Base-by-base conservation (phyloP, 176 grass and related monocot species). In the Triticum dicoccoides region DNA sequence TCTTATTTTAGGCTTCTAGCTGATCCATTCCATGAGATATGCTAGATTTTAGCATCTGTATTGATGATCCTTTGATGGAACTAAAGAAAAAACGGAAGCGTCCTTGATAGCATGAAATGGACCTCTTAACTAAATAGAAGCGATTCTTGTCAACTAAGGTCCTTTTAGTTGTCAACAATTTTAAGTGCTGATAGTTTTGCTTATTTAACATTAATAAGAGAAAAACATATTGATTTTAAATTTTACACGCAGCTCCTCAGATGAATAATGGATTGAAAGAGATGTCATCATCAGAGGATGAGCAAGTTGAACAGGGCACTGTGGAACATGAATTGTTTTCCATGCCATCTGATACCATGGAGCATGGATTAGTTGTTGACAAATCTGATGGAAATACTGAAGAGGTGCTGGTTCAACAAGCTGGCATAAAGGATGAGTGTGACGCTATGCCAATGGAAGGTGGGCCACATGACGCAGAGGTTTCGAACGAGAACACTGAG, bases 201-300 rank as follows among this genome's bases (percentile, higher is more conserved):
- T 21, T 70, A 9, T 85, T 91, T 80, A 54, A 71, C 41, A 4
- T 38, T 69, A 80, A 42, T 90, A 41, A 72, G 59, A 72, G 59
- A 25, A 72, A 78, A 82, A 27, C 47, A 34, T 84, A 51, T 56
- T 83, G 69, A 88, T 76, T 78, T 82, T 78, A 52, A 80, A 87
- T 38, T 93, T 61, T 78, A 73, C 56, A 87, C 86, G 76, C 82
- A 94, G 86, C 73, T 91, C 49, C 21, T 85, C 89, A 82, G 75
- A 65, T 89, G 62, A 83, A 85, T 12, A 74, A 33, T 24, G 89
- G 84, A 72, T 71, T 89, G 73, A 54, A 85, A 52, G 87, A 85
- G 33, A 70, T 83, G 87, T 86, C 77, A 52, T 84, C 42, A 41
- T 84, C 44, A 44, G n/a, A 92, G 59, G 83, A 95, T 65, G 85